Evolutionary conservation across 495 filamentous ascomycete species (phyloP).

Genomic region (Rusavskia elegans): DNA sequence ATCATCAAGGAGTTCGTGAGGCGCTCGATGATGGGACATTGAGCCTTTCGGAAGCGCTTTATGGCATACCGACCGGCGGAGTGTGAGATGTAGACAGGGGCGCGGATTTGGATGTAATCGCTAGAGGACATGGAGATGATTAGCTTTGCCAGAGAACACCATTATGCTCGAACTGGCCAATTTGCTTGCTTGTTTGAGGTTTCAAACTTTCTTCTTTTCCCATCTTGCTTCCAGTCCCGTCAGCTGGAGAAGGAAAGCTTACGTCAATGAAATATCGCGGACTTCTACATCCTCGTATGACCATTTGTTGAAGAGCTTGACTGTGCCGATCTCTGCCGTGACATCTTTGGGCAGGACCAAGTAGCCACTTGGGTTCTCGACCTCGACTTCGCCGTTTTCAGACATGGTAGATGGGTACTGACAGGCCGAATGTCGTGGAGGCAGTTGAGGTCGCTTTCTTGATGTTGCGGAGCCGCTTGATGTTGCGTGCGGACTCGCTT

Average conservation of each 20-base stretch:
- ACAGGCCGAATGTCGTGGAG: background rate
- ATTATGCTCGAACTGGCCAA: too few species aligned
- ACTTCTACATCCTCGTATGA: slow-evolving; percentile 99
- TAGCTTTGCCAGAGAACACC: too few species aligned
- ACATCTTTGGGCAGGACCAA: slow-evolving; percentile 92
- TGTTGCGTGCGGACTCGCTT: slow-evolving; percentile 1
- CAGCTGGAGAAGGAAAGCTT: slow-evolving; percentile 29
- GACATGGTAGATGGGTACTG: slow-evolving; percentile 44
- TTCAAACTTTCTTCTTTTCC: too few species aligned
- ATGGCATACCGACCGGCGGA: slow-evolving; percentile 95
- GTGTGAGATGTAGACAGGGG: slow-evolving; percentile 96
- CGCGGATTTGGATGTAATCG: slow-evolving; percentile 99
- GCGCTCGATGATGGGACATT: slow-evolving; percentile 99
- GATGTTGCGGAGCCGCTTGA: background rate
- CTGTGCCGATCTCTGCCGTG: slow-evolving; percentile 69
- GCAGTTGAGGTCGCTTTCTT: background rate
- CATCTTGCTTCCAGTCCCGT: background rate
- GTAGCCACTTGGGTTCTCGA: slow-evolving; percentile 57
- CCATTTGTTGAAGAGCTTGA: slow-evolving; percentile 97
- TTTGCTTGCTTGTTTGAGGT: background rate
- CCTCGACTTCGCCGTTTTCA: slow-evolving; percentile 90
- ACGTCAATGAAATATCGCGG: slow-evolving; percentile 98
- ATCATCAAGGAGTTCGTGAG: slow-evolving; percentile 99
- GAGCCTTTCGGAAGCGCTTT: slow-evolving; percentile 99
- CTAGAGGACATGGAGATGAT: slow-evolving; percentile 28